Evolutionary conservation across 176 grass and related monocot species (phyloP).

Genomic region (Otatea glauca): DNA sequence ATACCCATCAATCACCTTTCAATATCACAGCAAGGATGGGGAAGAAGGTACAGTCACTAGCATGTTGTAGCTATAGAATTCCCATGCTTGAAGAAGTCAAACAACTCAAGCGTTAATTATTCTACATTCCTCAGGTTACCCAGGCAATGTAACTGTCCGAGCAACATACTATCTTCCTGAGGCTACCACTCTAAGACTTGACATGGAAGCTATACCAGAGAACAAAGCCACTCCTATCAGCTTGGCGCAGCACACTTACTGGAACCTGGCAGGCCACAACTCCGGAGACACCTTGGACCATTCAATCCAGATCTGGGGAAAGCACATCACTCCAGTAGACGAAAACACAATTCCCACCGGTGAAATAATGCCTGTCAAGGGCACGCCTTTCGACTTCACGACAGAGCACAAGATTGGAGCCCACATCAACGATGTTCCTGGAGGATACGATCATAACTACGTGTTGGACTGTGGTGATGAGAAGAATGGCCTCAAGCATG

Average conservation of each 20-base stretch:
- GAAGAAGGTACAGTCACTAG: conserved; percentile 69
- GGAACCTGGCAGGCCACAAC: conserved; percentile 94
- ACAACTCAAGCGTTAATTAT: conserved; percentile 4
- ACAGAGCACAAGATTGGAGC: conserved; percentile 62
- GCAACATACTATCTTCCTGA: conserved; percentile 74
- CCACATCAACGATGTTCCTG: conserved; percentile 54
- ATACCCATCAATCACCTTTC: conserved; percentile 75
- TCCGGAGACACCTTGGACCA: conserved; percentile 70
- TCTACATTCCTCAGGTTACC: conserved; percentile 60
- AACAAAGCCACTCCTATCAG: conserved; percentile 77
- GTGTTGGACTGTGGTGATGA: conserved; percentile 62
- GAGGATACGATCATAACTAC: conserved; percentile 74
- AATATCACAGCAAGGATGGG: conserved; percentile 78
- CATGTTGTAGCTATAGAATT: conserved; percentile 11
- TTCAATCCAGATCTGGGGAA: conserved; percentile 67
- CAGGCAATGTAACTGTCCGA: conserved; percentile 64
- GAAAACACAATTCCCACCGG: conserved; percentile 72
- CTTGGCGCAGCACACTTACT: conserved; percentile 89
- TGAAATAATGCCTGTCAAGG: conserved; percentile 62
- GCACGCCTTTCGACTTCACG: conserved; percentile 75
- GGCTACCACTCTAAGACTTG: conserved; percentile 63
- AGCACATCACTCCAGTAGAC: conserved; percentile 75
- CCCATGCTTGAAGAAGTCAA: background rate
- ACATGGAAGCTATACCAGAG: conserved; percentile 73
- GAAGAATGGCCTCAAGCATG: conserved; percentile 72